Evolutionary conservation across 768 basidiomycete genomes (phyloP), one percentile per base, ranked within the genome.

Genomic region (Lepiota subincarnata): DNA sequence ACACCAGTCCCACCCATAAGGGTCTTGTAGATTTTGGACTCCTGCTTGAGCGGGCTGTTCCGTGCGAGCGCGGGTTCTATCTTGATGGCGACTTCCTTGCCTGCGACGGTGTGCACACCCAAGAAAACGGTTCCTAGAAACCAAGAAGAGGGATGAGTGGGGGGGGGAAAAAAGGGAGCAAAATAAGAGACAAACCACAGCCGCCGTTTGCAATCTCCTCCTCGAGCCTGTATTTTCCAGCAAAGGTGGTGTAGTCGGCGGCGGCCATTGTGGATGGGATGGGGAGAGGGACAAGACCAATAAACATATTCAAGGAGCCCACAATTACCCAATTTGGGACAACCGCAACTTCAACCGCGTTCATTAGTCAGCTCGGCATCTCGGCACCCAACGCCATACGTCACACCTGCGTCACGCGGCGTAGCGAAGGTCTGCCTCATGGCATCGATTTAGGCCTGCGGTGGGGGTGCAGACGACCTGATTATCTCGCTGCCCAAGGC

Each of bases 11-110:
- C 90, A 39, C 92, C 92, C 78, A 88, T 89, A 57, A 95, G 80
- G 0, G 86, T 85, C 73, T 92, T 92, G 79, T 95, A 95, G 37
- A 94, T 91, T 70, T 89, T 92, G 38, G 86, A 86, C 66, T 95
- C 92, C 62, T 92, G 90, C 66, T 87, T 85, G 59, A 94, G 78
- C 2, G 89, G 89, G 44, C 85, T 86, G 64, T 71, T 77, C 63
- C 70, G 73, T 42, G 73, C 64, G 20, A 73, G 64, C 14, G 82
- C 86, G 18, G 86, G 85, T 68, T 91, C 87, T 18, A 91, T 73
- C 65, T 91, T 91, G 65, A 91, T 90, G 53, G 88, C 88, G 37
- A 91, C 88, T 63, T 88, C 86, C 59, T 90, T 90, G 57, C 88
- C 88, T 11, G 88, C 88, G 52, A 89, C 70, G 46, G 85, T 87